A percentile compares a stretch with the other conserved stretches of the same genome.
phyloP scores from a whole-genome alignment of 352 stramenopile genomes.

The Phytophthora ramorum region DNA sequence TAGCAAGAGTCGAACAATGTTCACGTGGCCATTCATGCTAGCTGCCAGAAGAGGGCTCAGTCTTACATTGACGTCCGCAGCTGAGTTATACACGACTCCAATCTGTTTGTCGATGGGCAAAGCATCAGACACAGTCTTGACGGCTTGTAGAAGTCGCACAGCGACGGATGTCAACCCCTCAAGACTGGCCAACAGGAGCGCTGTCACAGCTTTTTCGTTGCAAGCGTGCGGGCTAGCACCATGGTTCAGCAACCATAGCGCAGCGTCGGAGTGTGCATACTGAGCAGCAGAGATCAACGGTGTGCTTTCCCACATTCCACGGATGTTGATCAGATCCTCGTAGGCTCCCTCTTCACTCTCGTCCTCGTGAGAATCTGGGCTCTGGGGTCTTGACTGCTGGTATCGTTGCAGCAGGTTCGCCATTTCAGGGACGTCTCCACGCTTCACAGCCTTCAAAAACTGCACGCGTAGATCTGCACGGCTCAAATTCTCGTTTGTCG shows the following conservation, averaged over 20 bases:
- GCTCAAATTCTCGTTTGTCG: conserved; percentile 18
- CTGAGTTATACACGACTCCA: conserved; percentile 81
- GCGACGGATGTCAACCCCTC: conserved; percentile 64
- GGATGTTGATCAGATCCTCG: conserved; percentile 60
- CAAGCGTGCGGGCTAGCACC: conserved; percentile 48
- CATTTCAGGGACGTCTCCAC: conserved; percentile 53
- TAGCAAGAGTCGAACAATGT: conserved; percentile 59
- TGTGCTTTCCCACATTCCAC: conserved; percentile 88
- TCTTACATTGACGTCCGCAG: conserved; percentile 63
- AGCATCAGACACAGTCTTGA: background rate
- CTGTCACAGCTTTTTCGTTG: conserved; percentile 80
- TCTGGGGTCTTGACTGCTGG: conserved; percentile 15
- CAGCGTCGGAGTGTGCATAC: conserved; percentile 61
- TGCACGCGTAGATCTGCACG: conserved; percentile 62
- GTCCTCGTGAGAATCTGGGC: conserved; percentile 17
- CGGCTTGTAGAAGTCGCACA: conserved; percentile 43
- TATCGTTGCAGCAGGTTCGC: conserved; percentile 31
- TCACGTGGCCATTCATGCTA: conserved; percentile 77
- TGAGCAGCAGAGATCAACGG: conserved; percentile 80
- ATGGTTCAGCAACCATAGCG: conserved; percentile 61
- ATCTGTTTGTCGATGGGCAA: conserved; percentile 50
- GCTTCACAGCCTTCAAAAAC: conserved; percentile 76
- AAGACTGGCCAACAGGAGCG: conserved; percentile 72
- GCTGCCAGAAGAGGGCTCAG: conserved; percentile 66
- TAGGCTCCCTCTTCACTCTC: conserved; percentile 24